Conservation (phyloP, 2,329 filamentous ascomycete species). For the Myotisia sp. region DNA sequence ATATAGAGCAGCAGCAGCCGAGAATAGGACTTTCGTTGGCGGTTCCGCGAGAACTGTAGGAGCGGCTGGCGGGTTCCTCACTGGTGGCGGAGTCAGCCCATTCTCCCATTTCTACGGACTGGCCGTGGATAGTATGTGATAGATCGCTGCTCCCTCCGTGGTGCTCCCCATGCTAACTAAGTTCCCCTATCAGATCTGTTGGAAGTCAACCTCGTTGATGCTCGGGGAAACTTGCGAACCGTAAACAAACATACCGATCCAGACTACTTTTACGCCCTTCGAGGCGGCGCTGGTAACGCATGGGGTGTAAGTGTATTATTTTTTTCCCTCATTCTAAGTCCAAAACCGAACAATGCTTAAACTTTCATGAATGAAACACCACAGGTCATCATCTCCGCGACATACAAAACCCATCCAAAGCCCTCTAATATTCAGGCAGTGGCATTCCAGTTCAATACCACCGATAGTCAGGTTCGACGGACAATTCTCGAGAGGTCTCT, state of each 20-base stretch:
- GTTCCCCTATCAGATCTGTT: slow-evolving; percentile 12
- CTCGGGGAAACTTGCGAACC: slow-evolving; percentile 12
- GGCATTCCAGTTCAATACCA: slow-evolving; percentile 17
- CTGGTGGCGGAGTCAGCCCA: slow-evolving; percentile 18
- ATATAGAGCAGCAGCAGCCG: slow-evolving; percentile 15
- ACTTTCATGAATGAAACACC: no score
- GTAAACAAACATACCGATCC: slow-evolving; percentile 17
- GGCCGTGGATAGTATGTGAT: slow-evolving; percentile 17
- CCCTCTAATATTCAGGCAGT: slow-evolving; percentile 19
- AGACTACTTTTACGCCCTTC: slow-evolving; percentile 17
- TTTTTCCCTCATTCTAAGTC: neutral
- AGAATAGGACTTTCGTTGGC: slow-evolving; percentile 16
- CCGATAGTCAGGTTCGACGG: slow-evolving; percentile 12
- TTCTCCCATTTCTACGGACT: slow-evolving; percentile 17
- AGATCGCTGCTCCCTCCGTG: neutral
- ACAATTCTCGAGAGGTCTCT: slow-evolving; percentile 14
- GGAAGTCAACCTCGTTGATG: slow-evolving; percentile 15
- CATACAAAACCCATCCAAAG: slow-evolving; percentile 16
- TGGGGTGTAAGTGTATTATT: slow-evolving; percentile 15
- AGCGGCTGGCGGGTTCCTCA: slow-evolving; percentile 18
- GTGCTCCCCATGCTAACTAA: neutral
- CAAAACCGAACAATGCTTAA: neutral
- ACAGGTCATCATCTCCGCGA: slow-evolving; percentile 16
- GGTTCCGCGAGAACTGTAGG: slow-evolving; percentile 17
- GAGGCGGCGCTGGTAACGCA: slow-evolving; percentile 17